Evolutionary conservation across 768 basidiomycete species (phyloP), one percentile per base, ranked within the genome.

Genomic region (Leucosporidium scottii): DNA sequence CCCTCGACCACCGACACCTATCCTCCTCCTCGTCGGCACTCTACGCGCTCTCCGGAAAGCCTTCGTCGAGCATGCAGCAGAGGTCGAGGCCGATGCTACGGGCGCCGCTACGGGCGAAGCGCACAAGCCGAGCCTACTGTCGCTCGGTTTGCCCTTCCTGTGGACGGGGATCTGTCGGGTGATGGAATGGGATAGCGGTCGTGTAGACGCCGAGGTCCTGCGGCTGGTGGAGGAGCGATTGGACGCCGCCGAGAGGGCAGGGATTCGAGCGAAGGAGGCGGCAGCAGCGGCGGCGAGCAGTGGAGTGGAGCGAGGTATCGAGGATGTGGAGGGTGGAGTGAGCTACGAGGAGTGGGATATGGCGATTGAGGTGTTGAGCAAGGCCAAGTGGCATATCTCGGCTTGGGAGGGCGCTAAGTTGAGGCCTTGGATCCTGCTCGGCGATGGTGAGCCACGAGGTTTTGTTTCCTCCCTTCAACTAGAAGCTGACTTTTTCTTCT

Each of bases 281-380:
- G 55, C 50, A 1, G 31, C n/a, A 8, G 9, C 27, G 21, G 47
- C 13, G 13, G 34, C 23, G 15, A n/a, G 20, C 23, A 36, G 44
- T 3, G 39, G 58, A 20, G 60, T 25, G 31, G 50, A 20, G 30
- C n/a, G 34, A 59, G 48, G 48, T 36, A 60, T 57, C 17, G 58
- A 67, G 48, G 57, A 61, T 10, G 60, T 15, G 44, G 58, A 60
- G 51, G 64, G 61, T 31, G 53, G 57, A n/a, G 55, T 71, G 34
- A 59, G 59, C 21, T 76, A 65, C 54, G 75, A 76, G 20, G 75
- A 75, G 47, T 76, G 75, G 75, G 66, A 67, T 27, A 74, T 76
- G 71, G 71, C 73, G 54, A 60, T 76, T 39, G 75, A 74, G n/a
- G 66, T 74, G 30, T 44, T 76, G 15, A 68, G 70, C 25, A 50